Percentiles rank a stretch among this genome's conserved stretches.
Evolutionary conservation across 2,329 filamentous ascomycete genomes (phyloP).

Genomic region (Harringtonia lauricola): DNA sequence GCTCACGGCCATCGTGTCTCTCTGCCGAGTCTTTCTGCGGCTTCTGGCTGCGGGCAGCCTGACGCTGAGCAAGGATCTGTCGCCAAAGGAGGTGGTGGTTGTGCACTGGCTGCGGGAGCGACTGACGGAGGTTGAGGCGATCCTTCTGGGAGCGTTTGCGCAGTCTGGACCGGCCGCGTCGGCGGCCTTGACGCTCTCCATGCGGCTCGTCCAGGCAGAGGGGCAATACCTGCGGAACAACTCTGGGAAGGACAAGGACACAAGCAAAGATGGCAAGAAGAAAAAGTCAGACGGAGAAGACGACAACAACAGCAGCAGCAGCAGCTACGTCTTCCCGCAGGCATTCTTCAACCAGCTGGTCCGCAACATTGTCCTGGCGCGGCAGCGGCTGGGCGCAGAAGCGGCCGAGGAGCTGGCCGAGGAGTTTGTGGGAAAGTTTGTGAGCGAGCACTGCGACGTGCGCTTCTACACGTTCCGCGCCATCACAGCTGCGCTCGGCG

Average conservation of each 20-base stretch:
- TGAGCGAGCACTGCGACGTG: slow-evolving; percentile 73
- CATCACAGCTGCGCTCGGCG: slow-evolving; percentile 27
- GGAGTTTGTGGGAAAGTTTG: slow-evolving; percentile 68
- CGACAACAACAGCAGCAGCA: neutral
- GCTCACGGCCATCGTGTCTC: slow-evolving; percentile 62
- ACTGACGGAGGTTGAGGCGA: slow-evolving; percentile 57
- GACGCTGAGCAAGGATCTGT: slow-evolving; percentile 49
- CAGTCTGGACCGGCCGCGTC: slow-evolving; percentile 51
- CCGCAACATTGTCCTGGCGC: slow-evolving; percentile 40
- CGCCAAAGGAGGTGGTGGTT: slow-evolving; percentile 65
- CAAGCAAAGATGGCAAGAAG: neutral
- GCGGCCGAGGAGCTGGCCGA: slow-evolving; percentile 37
- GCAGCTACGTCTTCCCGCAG: slow-evolving; percentile 52
- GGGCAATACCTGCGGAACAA: slow-evolving; percentile 47
- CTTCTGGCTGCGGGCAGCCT: slow-evolving; percentile 66
- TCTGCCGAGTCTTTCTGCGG: slow-evolving; percentile 79
- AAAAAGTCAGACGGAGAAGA: neutral
- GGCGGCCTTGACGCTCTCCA: slow-evolving; percentile 65
- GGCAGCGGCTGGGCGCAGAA: slow-evolving; percentile 11
- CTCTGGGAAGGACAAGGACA: slow-evolving; percentile 37
- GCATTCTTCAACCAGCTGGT: slow-evolving; percentile 57
- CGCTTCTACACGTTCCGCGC: slow-evolving; percentile 71
- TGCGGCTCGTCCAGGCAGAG: slow-evolving; percentile 78
- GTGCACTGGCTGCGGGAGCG: slow-evolving; percentile 69
- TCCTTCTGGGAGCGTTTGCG: slow-evolving; percentile 50